A percentile compares a stretch with the other conserved stretches of the same genome.
Evolutionary conservation across 2,329 filamentous ascomycete genomes (phyloP).

Genomic region (Chalaropsis thielavioides): DNA sequence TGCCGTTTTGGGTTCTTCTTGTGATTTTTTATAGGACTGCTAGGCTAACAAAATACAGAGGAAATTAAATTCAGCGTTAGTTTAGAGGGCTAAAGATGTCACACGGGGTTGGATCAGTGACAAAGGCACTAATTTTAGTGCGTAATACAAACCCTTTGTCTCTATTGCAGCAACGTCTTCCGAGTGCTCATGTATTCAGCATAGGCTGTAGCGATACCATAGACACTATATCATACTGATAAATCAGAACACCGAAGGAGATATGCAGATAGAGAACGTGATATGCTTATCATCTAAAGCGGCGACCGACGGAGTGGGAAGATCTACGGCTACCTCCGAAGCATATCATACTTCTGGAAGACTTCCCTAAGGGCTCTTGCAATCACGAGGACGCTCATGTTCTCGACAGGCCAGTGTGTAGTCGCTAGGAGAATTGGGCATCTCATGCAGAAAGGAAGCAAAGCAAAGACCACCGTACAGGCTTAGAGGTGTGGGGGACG

Average conservation of each 20-base stretch:
- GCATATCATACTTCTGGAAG: background rate
- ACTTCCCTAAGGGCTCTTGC: background rate
- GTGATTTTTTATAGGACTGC: background rate
- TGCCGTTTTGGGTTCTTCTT: background rate
- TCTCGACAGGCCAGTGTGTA: background rate
- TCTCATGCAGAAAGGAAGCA: background rate
- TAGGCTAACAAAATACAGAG: background rate
- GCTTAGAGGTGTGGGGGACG: background rate
- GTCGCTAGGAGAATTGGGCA: background rate
- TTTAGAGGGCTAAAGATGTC: background rate
- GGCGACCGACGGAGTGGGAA: background rate
- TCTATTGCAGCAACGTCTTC: background rate
- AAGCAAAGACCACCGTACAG: background rate
- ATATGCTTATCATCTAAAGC: background rate
- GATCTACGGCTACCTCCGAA: background rate
- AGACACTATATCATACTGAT: background rate
- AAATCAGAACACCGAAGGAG: too few relatives aligned
- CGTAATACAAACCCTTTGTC: background rate
- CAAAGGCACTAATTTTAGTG: background rate
- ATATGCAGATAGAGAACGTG: background rate
- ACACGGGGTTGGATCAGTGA: background rate
- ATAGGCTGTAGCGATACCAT: background rate
- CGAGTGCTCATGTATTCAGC: background rate
- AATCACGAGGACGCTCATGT: background rate
- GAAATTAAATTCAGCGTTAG: background rate